A percentile compares a stretch with the other conserved stretches of the same genome.
Conservation (phyloP, 2,329 filamentous ascomycete genomes). For the Catunica adiposa region DNA sequence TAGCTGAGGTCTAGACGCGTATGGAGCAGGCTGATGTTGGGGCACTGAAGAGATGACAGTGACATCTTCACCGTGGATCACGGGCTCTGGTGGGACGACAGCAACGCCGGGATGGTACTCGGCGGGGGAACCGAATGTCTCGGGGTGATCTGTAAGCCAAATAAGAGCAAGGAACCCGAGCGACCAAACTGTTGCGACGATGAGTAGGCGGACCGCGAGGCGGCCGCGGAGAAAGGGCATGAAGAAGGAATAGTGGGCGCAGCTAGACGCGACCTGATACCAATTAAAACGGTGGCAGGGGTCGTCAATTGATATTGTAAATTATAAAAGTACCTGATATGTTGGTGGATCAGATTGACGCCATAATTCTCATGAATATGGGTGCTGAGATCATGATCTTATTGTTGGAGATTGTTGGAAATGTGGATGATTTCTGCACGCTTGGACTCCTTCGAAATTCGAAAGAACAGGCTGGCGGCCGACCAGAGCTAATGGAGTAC, state of each 20-base stretch:
- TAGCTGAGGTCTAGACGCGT: neutral
- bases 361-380: no score
- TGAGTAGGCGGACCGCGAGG: neutral
- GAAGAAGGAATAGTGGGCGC: neutral
- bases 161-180: neutral
- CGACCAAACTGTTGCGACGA: neutral
- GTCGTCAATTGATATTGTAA: no score
- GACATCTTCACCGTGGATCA: neutral
- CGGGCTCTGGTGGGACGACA: neutral
- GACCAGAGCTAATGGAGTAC: no score
- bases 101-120: neutral
- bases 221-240: slow-evolving; percentile 1
- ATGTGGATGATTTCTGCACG: no score
- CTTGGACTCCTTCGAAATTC: no score
- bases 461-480: no score
- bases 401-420: no score
- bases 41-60: neutral
- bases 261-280: neutral
- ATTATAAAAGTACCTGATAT: no score
- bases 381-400: no score
- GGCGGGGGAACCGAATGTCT: neutral
- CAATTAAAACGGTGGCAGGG: no score
- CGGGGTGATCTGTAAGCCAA: neutral
- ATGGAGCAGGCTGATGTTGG: neutral
- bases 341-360: no score